phyloP scores from a whole-genome alignment of 805 yeast genomes.

The Saccharomycopsis fibuligera region DNA sequence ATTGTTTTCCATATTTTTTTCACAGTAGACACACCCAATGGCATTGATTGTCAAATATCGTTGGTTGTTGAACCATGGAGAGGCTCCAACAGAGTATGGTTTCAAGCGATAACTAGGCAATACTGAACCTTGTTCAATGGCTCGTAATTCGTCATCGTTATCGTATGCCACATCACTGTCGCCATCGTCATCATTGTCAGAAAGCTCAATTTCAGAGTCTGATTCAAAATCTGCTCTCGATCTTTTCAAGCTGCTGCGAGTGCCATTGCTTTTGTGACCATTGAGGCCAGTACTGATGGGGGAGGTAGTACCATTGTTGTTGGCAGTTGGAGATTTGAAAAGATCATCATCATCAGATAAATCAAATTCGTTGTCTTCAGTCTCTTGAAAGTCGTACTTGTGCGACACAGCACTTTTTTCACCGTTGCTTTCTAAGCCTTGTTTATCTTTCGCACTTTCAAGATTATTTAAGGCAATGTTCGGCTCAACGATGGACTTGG shows the following conservation, averaged over 20 bases:
- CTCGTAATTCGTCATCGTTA: neutral
- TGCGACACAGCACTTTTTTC: too few species aligned
- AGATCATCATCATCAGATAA: slow-evolving; percentile 23
- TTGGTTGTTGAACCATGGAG: slow-evolving; percentile 70
- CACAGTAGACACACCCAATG: slow-evolving; percentile 64
- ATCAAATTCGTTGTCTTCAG: slow-evolving; percentile 27
- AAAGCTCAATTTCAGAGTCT: slow-evolving; percentile 13
- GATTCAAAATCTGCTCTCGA: slow-evolving; percentile 15
- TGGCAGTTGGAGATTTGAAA: neutral
- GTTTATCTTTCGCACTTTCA: slow-evolving; percentile 6
- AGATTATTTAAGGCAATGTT: neutral
- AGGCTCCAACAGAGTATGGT: slow-evolving; percentile 82
- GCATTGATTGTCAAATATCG: slow-evolving; percentile 77
- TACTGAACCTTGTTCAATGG: neutral
- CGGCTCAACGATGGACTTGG: slow-evolving; percentile 18
- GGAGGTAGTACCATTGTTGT: too few species aligned
- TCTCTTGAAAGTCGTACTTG: slow-evolving; percentile 17
- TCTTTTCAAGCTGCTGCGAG: slow-evolving; percentile 1
- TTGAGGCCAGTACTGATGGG: neutral
- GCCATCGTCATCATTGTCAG: slow-evolving; percentile 32
- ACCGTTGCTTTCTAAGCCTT: slow-evolving; percentile 21
- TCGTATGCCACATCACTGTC: slow-evolving; percentile 42
- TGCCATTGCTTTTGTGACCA: neutral
- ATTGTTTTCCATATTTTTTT: slow-evolving; percentile 50
- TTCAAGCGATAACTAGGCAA: slow-evolving; percentile 31